Percentiles rank a stretch among this genome's conserved stretches.
Evolutionary conservation across 305 asterid species (phyloP).

Genomic region (Petunia hybrid): DNA sequence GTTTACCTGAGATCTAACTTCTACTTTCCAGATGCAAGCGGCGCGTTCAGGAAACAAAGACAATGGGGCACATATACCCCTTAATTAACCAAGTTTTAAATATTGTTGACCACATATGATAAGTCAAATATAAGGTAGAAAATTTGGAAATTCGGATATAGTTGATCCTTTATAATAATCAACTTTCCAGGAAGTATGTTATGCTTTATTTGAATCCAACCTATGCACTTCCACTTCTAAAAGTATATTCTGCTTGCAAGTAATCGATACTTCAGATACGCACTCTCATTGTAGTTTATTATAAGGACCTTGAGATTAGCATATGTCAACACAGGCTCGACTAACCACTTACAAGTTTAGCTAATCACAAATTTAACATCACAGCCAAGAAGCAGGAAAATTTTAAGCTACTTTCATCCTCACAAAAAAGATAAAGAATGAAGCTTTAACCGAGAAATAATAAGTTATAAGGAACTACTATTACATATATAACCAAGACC

Average conservation of each 20-base stretch:
- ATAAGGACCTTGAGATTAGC: background rate
- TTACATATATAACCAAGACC: background rate
- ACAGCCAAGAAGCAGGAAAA: background rate
- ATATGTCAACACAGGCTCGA: background rate
- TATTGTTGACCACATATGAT: constrained; percentile 7
- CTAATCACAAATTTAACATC: constrained; percentile 16
- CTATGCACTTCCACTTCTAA: background rate
- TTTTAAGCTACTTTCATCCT: constrained; percentile 10
- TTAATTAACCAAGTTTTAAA: constrained; percentile 1
- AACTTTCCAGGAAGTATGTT: background rate
- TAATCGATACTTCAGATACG: background rate
- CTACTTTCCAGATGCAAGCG: background rate
- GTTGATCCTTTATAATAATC: background rate
- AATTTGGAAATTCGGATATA: background rate
- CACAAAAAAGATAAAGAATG: background rate
- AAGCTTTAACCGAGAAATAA: background rate
- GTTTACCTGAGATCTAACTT: background rate
- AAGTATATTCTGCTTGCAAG: background rate
- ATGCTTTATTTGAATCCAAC: background rate
- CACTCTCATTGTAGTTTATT: background rate
- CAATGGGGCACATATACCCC: background rate
- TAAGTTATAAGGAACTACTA: constrained; percentile 4
- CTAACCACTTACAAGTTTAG: background rate
- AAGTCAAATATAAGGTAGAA: background rate
- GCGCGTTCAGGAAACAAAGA: background rate